Evolutionary conservation across 208 protist genomes (phyloP), one percentile per base, ranked within the genome.

Genomic region (Wallacemonas sp.): DNA sequence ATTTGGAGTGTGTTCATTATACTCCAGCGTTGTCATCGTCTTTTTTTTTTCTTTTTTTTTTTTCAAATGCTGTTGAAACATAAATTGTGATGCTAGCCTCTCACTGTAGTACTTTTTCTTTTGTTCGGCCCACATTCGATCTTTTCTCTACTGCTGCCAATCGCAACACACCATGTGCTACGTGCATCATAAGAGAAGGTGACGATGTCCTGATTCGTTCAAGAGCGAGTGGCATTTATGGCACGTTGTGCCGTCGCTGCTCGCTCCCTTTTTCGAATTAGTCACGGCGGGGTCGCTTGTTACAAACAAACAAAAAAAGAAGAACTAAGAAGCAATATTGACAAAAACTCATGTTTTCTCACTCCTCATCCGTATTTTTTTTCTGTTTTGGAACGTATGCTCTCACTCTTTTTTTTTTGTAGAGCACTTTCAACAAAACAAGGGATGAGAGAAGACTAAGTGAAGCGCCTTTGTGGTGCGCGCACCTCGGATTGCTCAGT

Each of bases 381-480:
- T 44, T 38, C 56, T 28, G 42, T 51, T 31, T 72, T 26, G 64
- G n/a, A 56, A 49, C 36, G 11, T 28, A 27, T 11, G 38, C 44
- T 6, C 36, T 41, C 36, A 41, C 36, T 17, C 9, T 14, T 41
- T 41, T 14, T 17, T 6, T 14, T 41, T 41, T 14, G 14, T 6
- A 41, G 9, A 26, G 46, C 11, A 1, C 46, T 1, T 19, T 8
- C 3, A 19, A 24, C 5, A 24, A 8, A 11, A 19, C 17, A 30
- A 8, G 24, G n/a, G 33, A n/a, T 45, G 34, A 24, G 1, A n/a
- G 28, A 44, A 62, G n/a, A 63, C 9, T 45, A 47, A 63, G 33
- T 56, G 41, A 77, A 36, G 55, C 67, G 69, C 72, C 77, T 76
- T 83, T 65, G 72, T 83, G 72, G 72, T 79, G 72, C 76, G 68